Evolutionary conservation across 1,284 basidiomycete species (phyloP), one percentile per base, ranked within the genome.

Genomic region (Singerocomus inundabilis): DNA sequence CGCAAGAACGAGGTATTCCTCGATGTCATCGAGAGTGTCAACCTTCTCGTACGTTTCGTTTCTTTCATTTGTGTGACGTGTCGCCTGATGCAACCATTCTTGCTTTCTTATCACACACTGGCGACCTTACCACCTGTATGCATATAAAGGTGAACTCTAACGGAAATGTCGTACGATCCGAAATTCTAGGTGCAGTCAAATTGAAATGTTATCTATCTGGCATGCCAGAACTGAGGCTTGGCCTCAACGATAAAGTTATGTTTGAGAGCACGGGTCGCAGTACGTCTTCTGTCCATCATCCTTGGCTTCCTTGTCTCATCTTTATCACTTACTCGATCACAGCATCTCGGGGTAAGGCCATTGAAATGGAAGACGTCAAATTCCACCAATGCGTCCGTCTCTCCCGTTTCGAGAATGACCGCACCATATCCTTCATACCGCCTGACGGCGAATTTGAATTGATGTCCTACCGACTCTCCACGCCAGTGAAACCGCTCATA

Each of bases 351-450:
- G 97, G 97, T 6, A 99, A 99, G 71, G 88, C 95, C 4, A 97
- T 99, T 64, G 97, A 99, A 73, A 98, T 99, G 92, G 97, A 99
- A 70, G 97, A 99, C 66, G 93, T 98, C 73, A 98, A 98, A 70
- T 99, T 99, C 75, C 97, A 99, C 69, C 97, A 99, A 77, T 99
- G 97, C 67, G 97, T 99, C 13, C 91, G 97, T n/a, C 79, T 99
- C n/a, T 91, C 94, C 7, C 84, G 96, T 13, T 99, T 99, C 68
- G 97, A 99, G 66, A 98, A 98, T 71, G 97, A 99, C 74, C 85
- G 97, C 51, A 99, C 96, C 2, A 99, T 99, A 69, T 93, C 91
- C 25, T 99, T 99, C 73, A 99, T 99, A 63, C 97, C 97, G 0
- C 97, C 97, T 2, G 97, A 99, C 67, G 97, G 97, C 58, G 96